Evolutionary conservation across 192 early-diverging fungal species (phyloP), one percentile per base, ranked within the genome.

Genomic region (Podila epigama): DNA sequence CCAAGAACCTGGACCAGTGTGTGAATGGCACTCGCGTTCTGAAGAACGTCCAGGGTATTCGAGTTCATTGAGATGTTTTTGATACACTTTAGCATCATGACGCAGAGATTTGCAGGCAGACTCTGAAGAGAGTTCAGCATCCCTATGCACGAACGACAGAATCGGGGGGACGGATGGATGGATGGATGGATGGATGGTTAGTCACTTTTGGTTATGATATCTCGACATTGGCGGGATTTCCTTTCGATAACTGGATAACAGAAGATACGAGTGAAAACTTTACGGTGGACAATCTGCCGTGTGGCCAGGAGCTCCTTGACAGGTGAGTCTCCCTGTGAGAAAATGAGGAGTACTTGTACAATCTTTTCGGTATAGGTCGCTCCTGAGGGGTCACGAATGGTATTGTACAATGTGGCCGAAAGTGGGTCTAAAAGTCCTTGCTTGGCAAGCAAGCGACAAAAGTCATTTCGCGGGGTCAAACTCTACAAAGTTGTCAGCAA

Each of bases 1-100:
- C 62, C 66, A 40, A 89, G 63, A 22, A 87, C 64, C 44, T 71
- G n/a, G 10, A 84, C 83, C 15, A 90, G 56, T 1, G 81, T 69
- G 58, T 70, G 65, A 35, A 89, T 88, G 5, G 82, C 75, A 35
- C 64, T 81, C 3, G 82, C 83, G 34, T 69, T 73, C 36, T 86
- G 80, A 32, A 89, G 58, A 9, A 70, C 54, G 33, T 83, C 82
- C 60, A 89, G 60, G 0, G 87, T 84, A 41, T 86, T 84, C 20
- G 87, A 78, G 56, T 81, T 80, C 84, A 88, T 87, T 5, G 88
- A 88, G 22, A 90, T 59, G 63, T 90, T 89, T 53, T 88, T 90
- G 42, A 90, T 66, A 33, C 80, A 85, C 68, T 89, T 90, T 0
- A 89, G 68, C 79, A 88, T 82, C 44, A 62, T 56, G 2, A 90